Percentiles rank a stretch among this genome's conserved stretches.
phyloP scores from a whole-genome alignment of 805 yeast genomes.

The Candida dendrica region DNA sequence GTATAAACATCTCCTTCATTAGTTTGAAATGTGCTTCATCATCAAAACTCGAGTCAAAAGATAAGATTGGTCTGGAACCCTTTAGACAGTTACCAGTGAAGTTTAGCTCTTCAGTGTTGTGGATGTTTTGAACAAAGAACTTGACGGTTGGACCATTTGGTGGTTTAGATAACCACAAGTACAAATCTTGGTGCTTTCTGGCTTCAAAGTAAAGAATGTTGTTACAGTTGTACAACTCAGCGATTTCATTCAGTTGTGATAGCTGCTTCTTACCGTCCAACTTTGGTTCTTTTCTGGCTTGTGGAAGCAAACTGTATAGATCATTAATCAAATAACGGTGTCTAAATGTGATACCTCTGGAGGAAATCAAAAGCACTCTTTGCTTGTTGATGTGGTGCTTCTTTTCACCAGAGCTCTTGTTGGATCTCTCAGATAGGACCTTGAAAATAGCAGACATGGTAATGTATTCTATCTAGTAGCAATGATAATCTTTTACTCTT shows the following conservation, averaged over 20 bases:
- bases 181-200: constrained; percentile 91
- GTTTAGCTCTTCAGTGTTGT: constrained; percentile 91
- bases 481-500: neutral
- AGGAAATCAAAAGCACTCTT: constrained; percentile 80
- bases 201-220: constrained; percentile 91
- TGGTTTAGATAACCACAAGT: constrained; percentile 91
- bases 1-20: constrained; percentile 76
- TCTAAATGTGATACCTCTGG: constrained; percentile 91
- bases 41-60: constrained; percentile 80
- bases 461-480: neutral
- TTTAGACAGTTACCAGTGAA: constrained; percentile 94
- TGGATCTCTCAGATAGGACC: constrained; percentile 46
- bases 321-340: constrained; percentile 92
- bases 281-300: constrained; percentile 93
- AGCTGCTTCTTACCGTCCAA: constrained; percentile 88
- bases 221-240: constrained; percentile 95
- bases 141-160: constrained; percentile 97
- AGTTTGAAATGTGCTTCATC: constrained; percentile 60
- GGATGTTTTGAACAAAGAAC: constrained; percentile 89
- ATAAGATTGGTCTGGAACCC: constrained; percentile 90
- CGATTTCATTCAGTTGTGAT: constrained; percentile 86
- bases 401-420: constrained; percentile 28
- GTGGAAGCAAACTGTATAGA: constrained; percentile 75
- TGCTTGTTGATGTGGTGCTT: constrained; percentile 74
- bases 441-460: constrained; percentile 68